These are phyloP conservation scores for Nakataea oryzae DNA, from an alignment of 2,329 filamentous ascomycete genomes.

Conservation along the genomic window DNA sequence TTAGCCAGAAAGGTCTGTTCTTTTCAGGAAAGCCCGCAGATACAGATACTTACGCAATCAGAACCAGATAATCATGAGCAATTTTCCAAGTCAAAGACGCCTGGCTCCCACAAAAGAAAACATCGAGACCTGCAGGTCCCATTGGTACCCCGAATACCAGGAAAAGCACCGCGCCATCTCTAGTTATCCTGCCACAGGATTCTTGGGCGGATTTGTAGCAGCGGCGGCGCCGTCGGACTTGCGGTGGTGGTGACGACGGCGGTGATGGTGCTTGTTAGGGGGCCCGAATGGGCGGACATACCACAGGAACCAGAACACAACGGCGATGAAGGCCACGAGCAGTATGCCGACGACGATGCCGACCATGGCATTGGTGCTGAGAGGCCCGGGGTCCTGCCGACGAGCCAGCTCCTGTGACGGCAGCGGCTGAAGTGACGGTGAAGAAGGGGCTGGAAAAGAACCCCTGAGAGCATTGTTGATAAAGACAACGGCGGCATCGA, in stretches of 20 bases:
- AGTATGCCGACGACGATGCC: conserved; percentile 31
- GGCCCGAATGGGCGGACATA: conserved; percentile 26
- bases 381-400: conserved; percentile 15
- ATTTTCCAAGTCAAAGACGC: background rate
- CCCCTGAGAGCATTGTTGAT: background rate
- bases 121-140: background rate
- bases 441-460: background rate
- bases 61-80: background rate
- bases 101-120: background rate
- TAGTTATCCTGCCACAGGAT: background rate
- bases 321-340: conserved; percentile 27
- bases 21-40: background rate
- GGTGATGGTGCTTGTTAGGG: conserved; percentile 15
- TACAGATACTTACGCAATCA: background rate
- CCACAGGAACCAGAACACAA: conserved; percentile 25
- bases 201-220: background rate
- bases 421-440: background rate
- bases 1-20: background rate
- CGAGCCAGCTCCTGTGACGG: background rate
- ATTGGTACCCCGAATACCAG: background rate
- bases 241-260: conserved; percentile 13
- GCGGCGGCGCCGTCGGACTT: conserved; percentile 6
- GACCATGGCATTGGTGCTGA: conserved; percentile 23
- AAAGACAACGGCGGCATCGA: background rate
- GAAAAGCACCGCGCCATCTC: background rate